Evolutionary conservation across 306 rosid species (phyloP).

Genomic region (Citrullus mucosospermus): DNA sequence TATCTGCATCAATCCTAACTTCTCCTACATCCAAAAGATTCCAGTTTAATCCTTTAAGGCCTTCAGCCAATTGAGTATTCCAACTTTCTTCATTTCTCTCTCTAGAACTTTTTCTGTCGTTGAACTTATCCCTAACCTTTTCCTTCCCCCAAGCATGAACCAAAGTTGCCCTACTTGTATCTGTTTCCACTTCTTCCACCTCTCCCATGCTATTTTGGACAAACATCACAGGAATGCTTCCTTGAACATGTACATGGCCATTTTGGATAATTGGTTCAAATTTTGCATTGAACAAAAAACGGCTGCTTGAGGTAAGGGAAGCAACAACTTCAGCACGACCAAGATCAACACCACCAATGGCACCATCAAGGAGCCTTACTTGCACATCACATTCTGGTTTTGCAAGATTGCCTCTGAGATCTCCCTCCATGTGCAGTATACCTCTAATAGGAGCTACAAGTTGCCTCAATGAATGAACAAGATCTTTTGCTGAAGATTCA

Average conservation of each 20-base stretch:
- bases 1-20: slow-evolving; percentile 76
- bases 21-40: slow-evolving; percentile 68
- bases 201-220: slow-evolving; percentile 36
- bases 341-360: slow-evolving; percentile 80
- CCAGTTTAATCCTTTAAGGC: slow-evolving; percentile 79
- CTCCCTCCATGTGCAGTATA: slow-evolving; percentile 95
- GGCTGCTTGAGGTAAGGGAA: slow-evolving; percentile 71
- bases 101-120: slow-evolving; percentile 37
- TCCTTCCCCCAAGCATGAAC: slow-evolving; percentile 63
- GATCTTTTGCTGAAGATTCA: slow-evolving; percentile 68
- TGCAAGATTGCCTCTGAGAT: slow-evolving; percentile 79
- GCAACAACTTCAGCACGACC: slow-evolving; percentile 90
- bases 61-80: slow-evolving; percentile 63
- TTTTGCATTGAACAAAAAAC: slow-evolving; percentile 85
- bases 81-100: slow-evolving; percentile 71
- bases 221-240: slow-evolving; percentile 75
- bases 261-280: slow-evolving; percentile 70
- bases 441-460: slow-evolving; percentile 71
- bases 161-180: slow-evolving; percentile 34
- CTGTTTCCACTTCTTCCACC: slow-evolving; percentile 44
- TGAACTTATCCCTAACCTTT: slow-evolving; percentile 38
- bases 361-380: slow-evolving; percentile 91
- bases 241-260: slow-evolving; percentile 85
- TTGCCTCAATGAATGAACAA: slow-evolving; percentile 54
- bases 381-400: slow-evolving; percentile 96